phyloP scores from a whole-genome alignment of 371 early-diverging fungal genomes.

The Syncephalastrum contaminatum region DNA sequence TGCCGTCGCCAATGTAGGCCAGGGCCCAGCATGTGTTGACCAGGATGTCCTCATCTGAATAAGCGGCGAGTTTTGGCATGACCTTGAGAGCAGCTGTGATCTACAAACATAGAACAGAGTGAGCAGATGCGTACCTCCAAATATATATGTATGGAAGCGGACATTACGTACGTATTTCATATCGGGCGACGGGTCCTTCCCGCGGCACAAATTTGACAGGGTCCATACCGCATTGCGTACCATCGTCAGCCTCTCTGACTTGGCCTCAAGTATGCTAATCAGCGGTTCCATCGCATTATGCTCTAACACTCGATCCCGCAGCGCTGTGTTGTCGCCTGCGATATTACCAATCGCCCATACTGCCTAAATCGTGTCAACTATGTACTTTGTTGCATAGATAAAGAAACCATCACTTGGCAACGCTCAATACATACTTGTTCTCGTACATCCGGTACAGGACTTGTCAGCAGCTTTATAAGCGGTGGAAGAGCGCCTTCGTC shows the following conservation, averaged over 20 bases:
- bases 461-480: constrained; percentile 89
- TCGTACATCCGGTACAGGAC: constrained; percentile 84
- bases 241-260: constrained; percentile 88
- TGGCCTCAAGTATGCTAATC: constrained; percentile 77
- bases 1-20: constrained; percentile 96
- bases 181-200: constrained; percentile 95
- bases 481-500: constrained; percentile 90
- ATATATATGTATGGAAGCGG: no score
- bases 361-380: constrained; percentile 49
- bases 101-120: constrained; percentile 28
- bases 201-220: constrained; percentile 98
- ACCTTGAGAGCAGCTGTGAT: constrained; percentile 85
- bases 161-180: constrained; percentile 71
- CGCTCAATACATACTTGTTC: constrained; percentile 80
- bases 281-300: constrained; percentile 86
- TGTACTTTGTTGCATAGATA: no score
- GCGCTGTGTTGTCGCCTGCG: constrained; percentile 98
- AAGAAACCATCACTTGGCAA: no score
- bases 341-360: constrained; percentile 99
- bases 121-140: neutral
- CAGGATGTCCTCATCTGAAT: constrained; percentile 92
- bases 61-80: constrained; percentile 83
- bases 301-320: constrained; percentile 92
- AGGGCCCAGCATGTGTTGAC: constrained; percentile 99
- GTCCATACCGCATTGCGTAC: constrained; percentile 99